phyloP scores from a whole-genome alignment of 1,139 yeast genomes.

The Wickerhamiella infanticola region DNA sequence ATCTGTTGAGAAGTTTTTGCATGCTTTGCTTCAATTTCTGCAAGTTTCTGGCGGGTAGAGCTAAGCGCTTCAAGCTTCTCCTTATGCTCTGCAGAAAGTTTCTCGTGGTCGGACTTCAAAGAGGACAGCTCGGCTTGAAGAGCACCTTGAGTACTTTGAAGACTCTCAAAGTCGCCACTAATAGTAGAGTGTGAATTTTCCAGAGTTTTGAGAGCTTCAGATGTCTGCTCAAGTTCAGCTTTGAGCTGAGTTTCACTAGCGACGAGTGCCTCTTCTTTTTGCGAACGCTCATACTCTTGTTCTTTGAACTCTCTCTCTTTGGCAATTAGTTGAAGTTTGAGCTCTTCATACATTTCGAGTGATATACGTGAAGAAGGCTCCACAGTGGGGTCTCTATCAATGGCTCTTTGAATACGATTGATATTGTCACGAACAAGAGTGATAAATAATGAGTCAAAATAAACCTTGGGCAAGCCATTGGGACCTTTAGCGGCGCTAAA shows the following conservation, averaged over 20 bases:
- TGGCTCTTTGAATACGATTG: conserved; percentile 49
- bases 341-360: conserved; percentile 52
- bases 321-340: conserved; percentile 32
- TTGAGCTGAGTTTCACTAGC: conserved; percentile 9
- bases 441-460: conserved; percentile 51
- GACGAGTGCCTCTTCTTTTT: conserved; percentile 5
- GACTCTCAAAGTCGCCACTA: conserved; percentile 2
- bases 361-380: conserved; percentile 58
- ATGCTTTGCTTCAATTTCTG: conserved; percentile 22
- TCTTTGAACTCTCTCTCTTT: conserved; percentile 18
- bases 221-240: conserved; percentile 8
- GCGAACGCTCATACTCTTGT: conserved; percentile 7
- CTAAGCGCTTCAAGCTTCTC: conserved; percentile 11
- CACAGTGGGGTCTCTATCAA: conserved; percentile 55
- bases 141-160: conserved; percentile 4
- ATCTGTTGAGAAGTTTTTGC: conserved; percentile 28
- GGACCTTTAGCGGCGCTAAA: conserved; percentile 41
- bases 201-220: conserved; percentile 3
- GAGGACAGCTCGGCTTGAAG: conserved; percentile 5
- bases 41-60: conserved; percentile 12
- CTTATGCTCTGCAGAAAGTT: conserved; percentile 10
- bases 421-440: conserved; percentile 54
- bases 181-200: not conserved
- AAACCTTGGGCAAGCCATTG: conserved; percentile 78
- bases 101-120: conserved; percentile 10